These are phyloP conservation scores for Jacaranda copaia DNA, from an alignment of 257 asterid species.

Conservation along the genomic window DNA sequence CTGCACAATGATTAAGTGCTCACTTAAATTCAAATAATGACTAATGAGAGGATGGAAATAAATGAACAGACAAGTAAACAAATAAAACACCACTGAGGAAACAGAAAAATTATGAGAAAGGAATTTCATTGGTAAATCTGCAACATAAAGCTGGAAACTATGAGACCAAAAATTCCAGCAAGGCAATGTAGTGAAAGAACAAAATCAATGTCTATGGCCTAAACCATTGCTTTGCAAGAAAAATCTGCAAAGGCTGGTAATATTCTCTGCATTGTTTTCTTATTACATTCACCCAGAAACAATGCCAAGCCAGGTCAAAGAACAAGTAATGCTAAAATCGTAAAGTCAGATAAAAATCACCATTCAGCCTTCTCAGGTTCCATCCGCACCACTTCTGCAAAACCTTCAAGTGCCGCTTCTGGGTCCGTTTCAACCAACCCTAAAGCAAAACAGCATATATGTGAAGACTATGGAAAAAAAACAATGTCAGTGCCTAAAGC, in stretches of 20 bases:
- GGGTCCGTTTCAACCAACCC: slow-evolving; percentile 95
- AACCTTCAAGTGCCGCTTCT: slow-evolving; percentile 92
- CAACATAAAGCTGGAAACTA: slow-evolving; percentile 9
- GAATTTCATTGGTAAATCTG: background rate
- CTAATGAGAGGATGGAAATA: background rate
- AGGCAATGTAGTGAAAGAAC: background rate
- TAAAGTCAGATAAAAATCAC: slow-evolving; percentile 45
- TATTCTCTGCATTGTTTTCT: background rate
- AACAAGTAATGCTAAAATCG: background rate
- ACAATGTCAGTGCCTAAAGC: background rate
- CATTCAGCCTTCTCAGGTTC: slow-evolving; percentile 99
- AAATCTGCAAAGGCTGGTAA: background rate
- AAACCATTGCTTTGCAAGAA: slow-evolving; percentile 1
- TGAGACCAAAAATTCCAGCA: slow-evolving; percentile 7
- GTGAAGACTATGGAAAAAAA: too few species aligned
- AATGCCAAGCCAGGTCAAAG: background rate
- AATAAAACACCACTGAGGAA: slow-evolving; percentile 23
- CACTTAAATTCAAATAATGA: background rate
- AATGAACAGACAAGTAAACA: background rate
- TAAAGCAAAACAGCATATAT: slow-evolving; percentile 35
- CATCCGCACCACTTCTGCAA: slow-evolving; percentile 89
- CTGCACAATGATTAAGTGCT: background rate
- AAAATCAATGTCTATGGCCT: background rate
- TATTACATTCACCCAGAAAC: background rate
- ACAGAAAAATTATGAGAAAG: background rate